Percentiles rank a stretch among this genome's conserved stretches.
phyloP scores from a whole-genome alignment of 148 eudicot genomes.

The Drosera capensis region DNA sequence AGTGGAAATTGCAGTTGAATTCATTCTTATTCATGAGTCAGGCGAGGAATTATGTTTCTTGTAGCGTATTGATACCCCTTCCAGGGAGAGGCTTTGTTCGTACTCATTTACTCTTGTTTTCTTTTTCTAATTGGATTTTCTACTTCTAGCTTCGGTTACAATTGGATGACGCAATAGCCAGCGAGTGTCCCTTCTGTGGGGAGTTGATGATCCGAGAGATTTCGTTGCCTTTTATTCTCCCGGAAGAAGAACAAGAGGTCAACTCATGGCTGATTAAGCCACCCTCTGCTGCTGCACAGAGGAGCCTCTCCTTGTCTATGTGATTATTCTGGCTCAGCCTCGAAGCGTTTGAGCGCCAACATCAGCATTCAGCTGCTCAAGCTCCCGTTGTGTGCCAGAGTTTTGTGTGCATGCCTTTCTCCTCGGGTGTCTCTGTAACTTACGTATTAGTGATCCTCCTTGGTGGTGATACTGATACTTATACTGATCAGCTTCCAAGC shows the following conservation, averaged over 20 bases:
- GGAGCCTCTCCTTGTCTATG: conserved; percentile 38
- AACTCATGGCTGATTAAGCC: conserved; percentile 74
- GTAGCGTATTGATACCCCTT: too few relatives aligned
- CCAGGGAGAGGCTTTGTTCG: too few relatives aligned
- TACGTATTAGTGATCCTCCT: too few relatives aligned
- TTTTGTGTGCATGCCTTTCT: too few relatives aligned
- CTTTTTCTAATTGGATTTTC: neutral
- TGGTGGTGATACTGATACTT: too few relatives aligned
- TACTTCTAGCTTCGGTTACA: conserved; percentile 54
- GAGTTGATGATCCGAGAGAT: conserved; percentile 91
- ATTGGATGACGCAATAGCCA: conserved; percentile 81
- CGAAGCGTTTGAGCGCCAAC: neutral
- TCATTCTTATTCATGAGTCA: neutral
- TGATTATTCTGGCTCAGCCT: conserved; percentile 3
- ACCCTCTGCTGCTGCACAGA: conserved; percentile 28
- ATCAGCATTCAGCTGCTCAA: neutral
- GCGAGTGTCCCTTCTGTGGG: conserved; percentile 95
- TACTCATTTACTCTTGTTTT: neutral
- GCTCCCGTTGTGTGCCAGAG: neutral
- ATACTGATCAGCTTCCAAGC: too few relatives aligned
- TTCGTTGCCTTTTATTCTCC: conserved; percentile 62
- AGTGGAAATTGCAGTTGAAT: neutral
- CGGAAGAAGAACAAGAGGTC: conserved; percentile 43
- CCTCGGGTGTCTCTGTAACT: too few relatives aligned
- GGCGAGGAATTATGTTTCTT: neutral